A percentile compares a stretch with the other conserved stretches of the same genome.
phyloP scores from a whole-genome alignment of 1,284 basidiomycete genomes.

The Somion occarium region DNA sequence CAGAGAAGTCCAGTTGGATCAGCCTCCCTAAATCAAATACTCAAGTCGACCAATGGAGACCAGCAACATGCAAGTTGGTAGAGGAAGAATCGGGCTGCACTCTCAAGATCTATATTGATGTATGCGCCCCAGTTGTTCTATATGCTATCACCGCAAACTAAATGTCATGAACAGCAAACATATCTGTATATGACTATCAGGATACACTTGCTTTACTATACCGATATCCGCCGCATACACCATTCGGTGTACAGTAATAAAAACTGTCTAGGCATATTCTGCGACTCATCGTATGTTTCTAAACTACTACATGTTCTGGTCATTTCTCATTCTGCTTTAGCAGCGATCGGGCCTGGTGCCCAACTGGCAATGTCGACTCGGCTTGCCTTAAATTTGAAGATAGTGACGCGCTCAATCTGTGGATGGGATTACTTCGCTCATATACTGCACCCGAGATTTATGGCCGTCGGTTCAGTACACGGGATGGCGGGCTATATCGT shows the following conservation, averaged over 20 bases:
- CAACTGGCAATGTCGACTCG: conserved; percentile 52
- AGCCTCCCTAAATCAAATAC: conserved; percentile 47
- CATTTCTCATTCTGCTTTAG: not conserved
- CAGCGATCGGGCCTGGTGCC: conserved; percentile 60
- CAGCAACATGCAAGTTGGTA: conserved; percentile 62
- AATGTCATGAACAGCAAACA: too few relatives aligned
- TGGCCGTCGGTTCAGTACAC: conserved; percentile 50
- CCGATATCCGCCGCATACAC: conserved; percentile 68
- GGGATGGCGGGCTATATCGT: conserved; percentile 71
- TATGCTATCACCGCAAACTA: too few relatives aligned
- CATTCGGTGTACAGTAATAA: conserved; percentile 67
- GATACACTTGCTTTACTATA: conserved; percentile 66
- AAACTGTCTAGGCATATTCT: conserved; percentile 67
- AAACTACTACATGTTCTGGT: not conserved
- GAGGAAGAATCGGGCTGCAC: conserved; percentile 64
- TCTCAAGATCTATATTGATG: conserved; percentile 70
- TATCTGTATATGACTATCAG: conserved; percentile 65
- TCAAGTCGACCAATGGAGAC: conserved; percentile 59
- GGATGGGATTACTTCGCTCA: conserved; percentile 71
- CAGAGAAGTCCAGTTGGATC: conserved; percentile 74
- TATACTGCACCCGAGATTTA: conserved; percentile 76
- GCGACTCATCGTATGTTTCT: conserved; percentile 44
- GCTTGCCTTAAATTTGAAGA: conserved; percentile 66
- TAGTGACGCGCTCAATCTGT: conserved; percentile 56
- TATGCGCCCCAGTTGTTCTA: too few relatives aligned